Evolutionary conservation across 2,329 filamentous ascomycete genomes (phyloP).

Genomic region (Aureobasidium sp.): DNA sequence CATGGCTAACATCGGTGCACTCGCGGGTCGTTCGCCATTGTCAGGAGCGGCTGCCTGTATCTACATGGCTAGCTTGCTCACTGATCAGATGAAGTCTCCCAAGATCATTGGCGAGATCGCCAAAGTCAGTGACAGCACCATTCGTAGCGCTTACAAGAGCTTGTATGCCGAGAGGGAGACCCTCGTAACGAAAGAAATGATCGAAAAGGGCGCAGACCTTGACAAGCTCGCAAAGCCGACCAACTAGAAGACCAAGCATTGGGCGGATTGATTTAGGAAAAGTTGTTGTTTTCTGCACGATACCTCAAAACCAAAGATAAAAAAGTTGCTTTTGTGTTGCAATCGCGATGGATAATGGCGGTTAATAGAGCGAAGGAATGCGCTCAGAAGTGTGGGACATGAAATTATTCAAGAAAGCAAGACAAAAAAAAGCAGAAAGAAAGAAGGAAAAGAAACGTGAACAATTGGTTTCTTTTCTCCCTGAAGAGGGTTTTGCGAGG

Average conservation of each 20-base stretch:
- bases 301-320: too few species aligned
- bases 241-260: not conserved
- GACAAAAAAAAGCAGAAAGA: too few species aligned
- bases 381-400: too few species aligned
- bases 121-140: slow-evolving; percentile 92
- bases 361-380: too few species aligned
- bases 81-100: slow-evolving; percentile 70
- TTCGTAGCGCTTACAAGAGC: slow-evolving; percentile 89
- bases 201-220: slow-evolving; percentile 64
- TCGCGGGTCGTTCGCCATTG: slow-evolving; percentile 87
- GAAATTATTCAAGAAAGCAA: too few species aligned
- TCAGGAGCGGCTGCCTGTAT: slow-evolving; percentile 94
- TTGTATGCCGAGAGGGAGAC: slow-evolving; percentile 68
- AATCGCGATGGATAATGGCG: too few species aligned
- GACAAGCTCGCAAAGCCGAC: slow-evolving; percentile 55
- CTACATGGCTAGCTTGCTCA: slow-evolving; percentile 86
- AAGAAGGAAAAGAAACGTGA: too few species aligned
- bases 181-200: slow-evolving; percentile 69
- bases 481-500: too few species aligned
- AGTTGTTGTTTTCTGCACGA: too few species aligned
- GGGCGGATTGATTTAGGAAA: too few species aligned
- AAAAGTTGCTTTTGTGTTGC: too few species aligned
- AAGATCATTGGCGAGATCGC: slow-evolving; percentile 80
- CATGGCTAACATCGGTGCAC: slow-evolving; percentile 67
- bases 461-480: too few species aligned